Evolutionary conservation across 73 alveolate genomes (phyloP).

Genomic region (Loxodes magnus): DNA sequence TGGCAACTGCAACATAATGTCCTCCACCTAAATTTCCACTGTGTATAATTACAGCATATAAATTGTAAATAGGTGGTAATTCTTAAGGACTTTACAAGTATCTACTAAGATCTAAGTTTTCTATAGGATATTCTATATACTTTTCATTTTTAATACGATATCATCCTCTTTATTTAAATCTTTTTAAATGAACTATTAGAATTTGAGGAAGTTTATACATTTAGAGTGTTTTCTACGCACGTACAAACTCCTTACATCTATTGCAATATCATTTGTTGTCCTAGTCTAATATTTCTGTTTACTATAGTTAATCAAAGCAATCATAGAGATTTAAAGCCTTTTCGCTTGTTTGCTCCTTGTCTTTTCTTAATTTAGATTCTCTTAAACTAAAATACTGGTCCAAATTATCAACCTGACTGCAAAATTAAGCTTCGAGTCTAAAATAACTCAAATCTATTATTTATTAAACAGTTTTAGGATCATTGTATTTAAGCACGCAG

Average conservation of each 20-base stretch:
- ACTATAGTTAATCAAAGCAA: slow-evolving; percentile 60
- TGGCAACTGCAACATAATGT: no score
- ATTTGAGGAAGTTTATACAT: slow-evolving; percentile 79
- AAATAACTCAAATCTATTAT: no score
- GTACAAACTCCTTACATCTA: slow-evolving; percentile 44
- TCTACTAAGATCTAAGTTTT: slow-evolving; percentile 57
- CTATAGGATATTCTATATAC: slow-evolving; percentile 59
- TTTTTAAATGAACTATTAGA: slow-evolving; percentile 66
- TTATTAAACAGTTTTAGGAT: no score
- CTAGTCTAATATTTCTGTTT: slow-evolving; percentile 55
- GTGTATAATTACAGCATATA: no score
- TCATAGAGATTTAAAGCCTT: slow-evolving; percentile 37
- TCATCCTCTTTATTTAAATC: slow-evolving; percentile 39
- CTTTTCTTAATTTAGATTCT: neutral
- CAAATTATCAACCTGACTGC: neutral
- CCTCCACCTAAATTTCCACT: no score
- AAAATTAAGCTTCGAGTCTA: no score
- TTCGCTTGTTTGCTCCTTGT: neutral
- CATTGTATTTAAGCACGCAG: no score
- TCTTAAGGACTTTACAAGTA: no score
- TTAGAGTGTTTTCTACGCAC: slow-evolving; percentile 55
- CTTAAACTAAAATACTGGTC: neutral
- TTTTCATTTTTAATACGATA: slow-evolving; percentile 43
- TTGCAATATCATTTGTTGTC: slow-evolving; percentile 76
- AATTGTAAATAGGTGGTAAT: no score